Evolutionary conservation across 495 filamentous ascomycete genomes (phyloP).

Genomic region (Neurospora discreta): DNA sequence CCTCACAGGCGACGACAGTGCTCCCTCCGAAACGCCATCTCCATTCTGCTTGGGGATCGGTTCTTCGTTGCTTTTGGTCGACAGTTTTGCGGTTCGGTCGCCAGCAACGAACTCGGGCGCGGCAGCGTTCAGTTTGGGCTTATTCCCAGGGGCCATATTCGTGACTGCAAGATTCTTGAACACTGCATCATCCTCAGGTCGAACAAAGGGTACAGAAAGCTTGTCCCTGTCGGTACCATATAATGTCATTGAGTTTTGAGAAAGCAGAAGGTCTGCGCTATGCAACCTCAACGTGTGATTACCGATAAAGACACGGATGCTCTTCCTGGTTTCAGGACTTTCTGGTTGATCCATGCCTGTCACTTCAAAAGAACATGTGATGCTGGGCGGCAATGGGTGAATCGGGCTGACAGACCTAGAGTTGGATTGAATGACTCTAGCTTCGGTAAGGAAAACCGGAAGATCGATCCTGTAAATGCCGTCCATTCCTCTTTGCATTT

Average conservation of each 20-base stretch:
- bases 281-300: slow-evolving; percentile 79
- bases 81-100: slow-evolving; percentile 18
- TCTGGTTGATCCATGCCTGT: slow-evolving; percentile 38
- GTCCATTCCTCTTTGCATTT: slow-evolving; percentile 50
- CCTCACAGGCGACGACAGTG: slow-evolving; percentile 19
- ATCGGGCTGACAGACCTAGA: slow-evolving; percentile 62
- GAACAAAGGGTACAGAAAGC: slow-evolving; percentile 82
- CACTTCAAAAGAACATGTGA: slow-evolving; percentile 71
- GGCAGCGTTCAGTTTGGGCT: slow-evolving; percentile 37
- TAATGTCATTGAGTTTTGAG: slow-evolving; percentile 74
- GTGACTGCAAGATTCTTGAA: slow-evolving; percentile 67
- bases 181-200: slow-evolving; percentile 74
- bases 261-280: slow-evolving; percentile 86
- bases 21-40: slow-evolving; percentile 11
- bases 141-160: slow-evolving; percentile 33
- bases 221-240: slow-evolving; percentile 81
- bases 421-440: slow-evolving; percentile 64
- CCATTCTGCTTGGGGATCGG: slow-evolving; percentile 4
- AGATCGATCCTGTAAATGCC: slow-evolving; percentile 60
- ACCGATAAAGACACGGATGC: slow-evolving; percentile 72
- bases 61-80: slow-evolving; percentile 12
- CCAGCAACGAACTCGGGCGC: slow-evolving; percentile 36
- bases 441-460: slow-evolving; percentile 81
- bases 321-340: slow-evolving; percentile 34
- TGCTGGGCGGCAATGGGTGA: slow-evolving; percentile 59